These are phyloP conservation scores for Lachancea meyersii DNA, from an alignment of 805 yeast species.

Conservation along the genomic window DNA sequence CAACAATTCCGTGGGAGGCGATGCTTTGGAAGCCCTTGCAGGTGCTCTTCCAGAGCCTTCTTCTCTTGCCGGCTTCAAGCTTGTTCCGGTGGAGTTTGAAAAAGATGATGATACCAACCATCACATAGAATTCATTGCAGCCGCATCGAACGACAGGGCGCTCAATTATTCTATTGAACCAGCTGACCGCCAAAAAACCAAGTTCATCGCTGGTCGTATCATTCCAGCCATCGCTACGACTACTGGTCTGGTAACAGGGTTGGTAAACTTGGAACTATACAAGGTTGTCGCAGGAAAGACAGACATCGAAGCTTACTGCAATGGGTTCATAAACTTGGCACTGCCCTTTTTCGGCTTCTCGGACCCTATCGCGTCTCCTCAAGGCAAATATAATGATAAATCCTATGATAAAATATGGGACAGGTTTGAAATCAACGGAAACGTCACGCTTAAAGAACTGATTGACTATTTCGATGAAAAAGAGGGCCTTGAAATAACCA, in stretches of 20 bases:
- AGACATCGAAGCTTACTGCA: slow-evolving; percentile 79
- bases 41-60: slow-evolving; percentile 84
- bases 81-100: slow-evolving; percentile 89
- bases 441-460: slow-evolving; percentile 67
- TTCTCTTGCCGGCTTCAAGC: slow-evolving; percentile 78
- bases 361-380: slow-evolving; percentile 85
- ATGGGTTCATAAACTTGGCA: slow-evolving; percentile 88
- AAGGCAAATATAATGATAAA: slow-evolving; percentile 73
- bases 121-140: slow-evolving; percentile 92
- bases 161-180: slow-evolving; percentile 81
- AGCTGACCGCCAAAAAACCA: slow-evolving; percentile 85
- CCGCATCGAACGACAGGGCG: slow-evolving; percentile 96
- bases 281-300: slow-evolving; percentile 75
- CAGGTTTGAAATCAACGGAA: slow-evolving; percentile 75
- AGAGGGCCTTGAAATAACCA: slow-evolving; percentile 81
- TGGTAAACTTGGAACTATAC: slow-evolving; percentile 85
- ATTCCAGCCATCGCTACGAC: slow-evolving; percentile 99
- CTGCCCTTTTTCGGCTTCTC: slow-evolving; percentile 95
- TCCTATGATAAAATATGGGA: slow-evolving; percentile 91
- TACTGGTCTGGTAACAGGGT: slow-evolving; percentile 94
- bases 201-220: slow-evolving; percentile 95
- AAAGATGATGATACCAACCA: slow-evolving; percentile 96
- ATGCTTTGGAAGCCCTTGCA: slow-evolving; percentile 61
- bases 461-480: slow-evolving; percentile 68
- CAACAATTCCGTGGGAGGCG: slow-evolving; percentile 44